Percentiles rank a stretch among this genome's conserved stretches.
These are phyloP conservation scores for Agastache rugosa DNA, from an alignment of 257 asterid species.

Conservation along the genomic window DNA sequence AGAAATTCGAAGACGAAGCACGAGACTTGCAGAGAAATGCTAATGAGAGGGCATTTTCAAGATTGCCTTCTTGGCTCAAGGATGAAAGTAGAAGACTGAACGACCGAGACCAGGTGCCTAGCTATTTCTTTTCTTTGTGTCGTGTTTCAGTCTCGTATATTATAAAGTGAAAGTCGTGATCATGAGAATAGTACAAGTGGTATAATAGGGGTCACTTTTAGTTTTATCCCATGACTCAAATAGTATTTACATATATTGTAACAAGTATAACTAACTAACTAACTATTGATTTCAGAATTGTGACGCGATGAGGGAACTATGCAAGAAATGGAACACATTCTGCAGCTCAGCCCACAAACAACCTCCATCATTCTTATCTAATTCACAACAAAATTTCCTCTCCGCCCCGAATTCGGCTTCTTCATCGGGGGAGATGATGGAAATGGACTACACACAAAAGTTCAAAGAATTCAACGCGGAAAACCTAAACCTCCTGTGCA, in stretches of 20 bases:
- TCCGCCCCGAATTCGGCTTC: conserved; percentile 47
- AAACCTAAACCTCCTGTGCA: conserved; percentile 60
- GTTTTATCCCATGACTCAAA: no score
- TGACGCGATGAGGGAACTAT: conserved; percentile 45
- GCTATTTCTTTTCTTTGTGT: background rate
- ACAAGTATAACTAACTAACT: background rate
- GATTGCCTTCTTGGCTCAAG: conserved; percentile 80
- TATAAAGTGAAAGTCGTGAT: background rate
- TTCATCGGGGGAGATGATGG: conserved; percentile 63
- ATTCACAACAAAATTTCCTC: conserved; percentile 41
- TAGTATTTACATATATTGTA: no score
- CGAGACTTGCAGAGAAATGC: conserved; percentile 31
- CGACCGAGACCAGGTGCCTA: conserved; percentile 54
- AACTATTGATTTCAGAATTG: conserved; percentile 41
- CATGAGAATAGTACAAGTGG: no score
- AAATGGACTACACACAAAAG: conserved; percentile 48
- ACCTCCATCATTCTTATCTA: conserved; percentile 42
- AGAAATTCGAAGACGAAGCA: conserved; percentile 55
- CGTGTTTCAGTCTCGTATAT: background rate
- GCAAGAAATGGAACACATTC: conserved; percentile 66
- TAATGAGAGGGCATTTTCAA: conserved; percentile 49
- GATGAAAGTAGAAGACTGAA: conserved; percentile 55
- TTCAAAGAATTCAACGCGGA: conserved; percentile 67
- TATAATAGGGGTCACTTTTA: no score
- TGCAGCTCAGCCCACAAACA: conserved; percentile 59